Conservation (phyloP, 1,139 yeast genomes). For the Eremothecium cymbalariae region DNA sequence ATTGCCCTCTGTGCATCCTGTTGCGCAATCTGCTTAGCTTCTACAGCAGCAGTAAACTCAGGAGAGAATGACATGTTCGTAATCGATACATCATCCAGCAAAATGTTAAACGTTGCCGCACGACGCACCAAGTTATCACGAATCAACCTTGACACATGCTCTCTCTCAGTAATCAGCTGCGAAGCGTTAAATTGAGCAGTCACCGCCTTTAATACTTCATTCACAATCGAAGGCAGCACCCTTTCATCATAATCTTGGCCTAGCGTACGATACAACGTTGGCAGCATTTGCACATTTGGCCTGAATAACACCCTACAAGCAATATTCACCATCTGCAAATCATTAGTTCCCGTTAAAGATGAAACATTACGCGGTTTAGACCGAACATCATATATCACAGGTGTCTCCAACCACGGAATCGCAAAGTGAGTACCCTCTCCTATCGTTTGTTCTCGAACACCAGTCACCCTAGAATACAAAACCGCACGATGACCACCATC, state of each 20-base stretch:
- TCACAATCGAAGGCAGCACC: constrained; percentile 91
- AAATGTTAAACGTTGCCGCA: constrained; percentile 79
- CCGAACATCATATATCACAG: constrained; percentile 86
- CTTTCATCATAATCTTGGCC: constrained; percentile 95
- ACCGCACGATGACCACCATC: constrained; percentile 99
- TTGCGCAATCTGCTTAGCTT: constrained; percentile 97
- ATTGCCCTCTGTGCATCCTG: constrained; percentile 99
- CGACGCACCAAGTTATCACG: constrained; percentile 88
- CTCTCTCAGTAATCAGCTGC: constrained; percentile 96
- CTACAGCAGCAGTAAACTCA: constrained; percentile 95
- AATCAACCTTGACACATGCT: constrained; percentile 83
- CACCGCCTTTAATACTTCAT: constrained; percentile 91
- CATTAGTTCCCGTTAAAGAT: constrained; percentile 97
- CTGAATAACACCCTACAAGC: constrained; percentile 93
- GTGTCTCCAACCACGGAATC: constrained; percentile 92
- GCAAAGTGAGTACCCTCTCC: constrained; percentile 94
- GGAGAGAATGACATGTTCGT: constrained; percentile 97
- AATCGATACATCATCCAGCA: constrained; percentile 89
- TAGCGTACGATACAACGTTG: constrained; percentile 79
- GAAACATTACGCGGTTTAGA: constrained; percentile 97
- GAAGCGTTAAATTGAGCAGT: constrained; percentile 98
- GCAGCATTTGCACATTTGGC: constrained; percentile 73
- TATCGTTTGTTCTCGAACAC: constrained; percentile 78
- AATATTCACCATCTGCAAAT: constrained; percentile 96
- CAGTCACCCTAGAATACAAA: constrained; percentile 78